phyloP scores from a whole-genome alignment of 306 rosid species.

The Prunus campanulata region DNA sequence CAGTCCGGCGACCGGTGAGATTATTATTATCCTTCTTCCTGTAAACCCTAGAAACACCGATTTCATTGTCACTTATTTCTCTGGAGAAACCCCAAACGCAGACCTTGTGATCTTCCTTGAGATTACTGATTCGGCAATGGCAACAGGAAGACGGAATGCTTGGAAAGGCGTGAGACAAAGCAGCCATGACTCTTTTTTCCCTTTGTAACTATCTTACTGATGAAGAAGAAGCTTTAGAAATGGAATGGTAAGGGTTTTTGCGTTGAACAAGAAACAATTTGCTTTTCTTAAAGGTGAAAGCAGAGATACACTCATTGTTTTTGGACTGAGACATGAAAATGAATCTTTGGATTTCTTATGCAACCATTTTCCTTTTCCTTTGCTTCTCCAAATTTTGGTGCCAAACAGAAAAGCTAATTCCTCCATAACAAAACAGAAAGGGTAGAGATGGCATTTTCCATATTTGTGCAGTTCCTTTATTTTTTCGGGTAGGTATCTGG shows the following conservation, averaged over 20 bases:
- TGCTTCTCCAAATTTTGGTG: too few species aligned
- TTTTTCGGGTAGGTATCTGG: too few species aligned
- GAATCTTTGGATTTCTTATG: too few species aligned
- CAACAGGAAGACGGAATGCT: conserved; percentile 39
- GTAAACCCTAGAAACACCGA: conserved; percentile 34
- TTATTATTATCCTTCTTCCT: conserved; percentile 25
- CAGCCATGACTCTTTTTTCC: conserved; percentile 49
- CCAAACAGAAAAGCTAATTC: too few species aligned
- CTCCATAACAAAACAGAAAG: too few species aligned
- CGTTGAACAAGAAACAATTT: not conserved
- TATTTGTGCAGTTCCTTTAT: too few species aligned
- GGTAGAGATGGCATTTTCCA: too few species aligned
- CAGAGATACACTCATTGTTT: not conserved
- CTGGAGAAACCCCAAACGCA: conserved; percentile 27
- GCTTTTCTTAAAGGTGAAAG: not conserved
- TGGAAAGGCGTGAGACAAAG: conserved; percentile 47
- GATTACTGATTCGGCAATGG: conserved; percentile 30
- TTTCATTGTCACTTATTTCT: conserved; percentile 24
- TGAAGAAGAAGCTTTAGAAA: not conserved
- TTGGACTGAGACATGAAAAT: too few species aligned
- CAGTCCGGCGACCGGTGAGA: conserved; percentile 41
- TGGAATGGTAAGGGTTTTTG: not conserved
- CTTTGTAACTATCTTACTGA: not conserved
- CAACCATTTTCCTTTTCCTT: too few species aligned
- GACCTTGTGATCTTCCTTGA: conserved; percentile 26